Base-by-base conservation (phyloP, 306 rosid genomes). In the Lupinus albus region DNA sequence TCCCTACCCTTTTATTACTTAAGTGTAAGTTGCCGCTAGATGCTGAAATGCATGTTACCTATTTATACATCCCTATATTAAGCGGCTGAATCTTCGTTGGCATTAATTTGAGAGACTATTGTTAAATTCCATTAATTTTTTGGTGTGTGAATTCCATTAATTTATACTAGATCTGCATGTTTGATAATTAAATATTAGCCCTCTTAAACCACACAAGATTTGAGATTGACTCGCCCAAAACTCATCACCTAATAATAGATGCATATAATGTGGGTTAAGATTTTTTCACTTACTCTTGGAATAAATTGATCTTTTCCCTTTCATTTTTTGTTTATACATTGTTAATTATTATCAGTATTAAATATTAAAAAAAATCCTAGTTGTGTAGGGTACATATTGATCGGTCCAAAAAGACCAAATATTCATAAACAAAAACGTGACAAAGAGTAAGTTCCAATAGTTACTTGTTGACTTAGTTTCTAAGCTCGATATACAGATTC, bases 341-440 rank as follows among this genome's bases (percentile, higher is more conserved):
- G n/a, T n/a, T n/a, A n/a, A n/a, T n/a, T n/a, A n/a, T n/a, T n/a
- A n/a, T n/a, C n/a, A n/a, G n/a, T n/a, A n/a, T n/a, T n/a, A n/a
- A n/a, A n/a, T n/a, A n/a, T n/a, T n/a, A n/a, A n/a, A n/a, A n/a
- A n/a, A n/a, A n/a, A n/a, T n/a, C n/a, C n/a, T n/a, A n/a, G n/a
- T n/a, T n/a, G n/a, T n/a, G n/a, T n/a, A n/a, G n/a, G n/a, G 64
- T 62, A 38, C 64, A 38, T 42, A 36, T 49, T 64, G 58, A 61
- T 75, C 59, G 15, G 32, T 51, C 18, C 28, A 32, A 36, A 36
- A 7, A 0, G 10, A 7, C 42, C 44, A 28, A 13, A 61, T 42
- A 68, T 52, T 30, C 59, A 18, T 20, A 49, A 17, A 45, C 52
- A 47, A 65, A 17, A 77, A 30, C 65, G 33, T 59, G 70, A 42